phyloP scores from a whole-genome alignment of 2,329 filamentous ascomycete genomes.

The Ophiostoma tasmaniense region DNA sequence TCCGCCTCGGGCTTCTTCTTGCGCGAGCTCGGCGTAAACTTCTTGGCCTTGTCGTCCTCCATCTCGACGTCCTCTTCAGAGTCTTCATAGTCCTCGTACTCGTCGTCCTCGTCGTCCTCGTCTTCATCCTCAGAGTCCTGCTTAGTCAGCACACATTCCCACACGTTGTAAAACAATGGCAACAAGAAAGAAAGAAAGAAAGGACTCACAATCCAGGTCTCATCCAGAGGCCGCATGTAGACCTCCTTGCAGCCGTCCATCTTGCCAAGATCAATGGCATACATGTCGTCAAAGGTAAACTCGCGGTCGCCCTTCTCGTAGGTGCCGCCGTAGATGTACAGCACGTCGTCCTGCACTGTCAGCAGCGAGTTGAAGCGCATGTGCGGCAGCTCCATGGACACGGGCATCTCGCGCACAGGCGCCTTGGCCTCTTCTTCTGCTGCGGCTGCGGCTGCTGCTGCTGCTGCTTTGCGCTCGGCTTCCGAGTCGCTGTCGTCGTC shows the following conservation, averaged over 20 bases:
- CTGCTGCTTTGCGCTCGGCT: conserved; percentile 37
- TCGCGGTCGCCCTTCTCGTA: conserved; percentile 93
- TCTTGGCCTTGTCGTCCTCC: conserved; percentile 39
- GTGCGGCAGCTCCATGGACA: conserved; percentile 79
- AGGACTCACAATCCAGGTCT: conserved; percentile 66
- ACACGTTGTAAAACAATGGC: too few species aligned
- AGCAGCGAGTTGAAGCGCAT: conserved; percentile 84
- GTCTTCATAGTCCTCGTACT: conserved; percentile 49
- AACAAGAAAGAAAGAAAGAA: conserved; percentile 22
- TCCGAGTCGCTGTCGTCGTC: conserved; percentile 54
- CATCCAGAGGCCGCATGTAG: conserved; percentile 66
- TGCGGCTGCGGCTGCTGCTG: background rate
- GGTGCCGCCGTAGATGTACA: conserved; percentile 93
- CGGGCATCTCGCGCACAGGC: conserved; percentile 52
- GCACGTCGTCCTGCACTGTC: conserved; percentile 80
- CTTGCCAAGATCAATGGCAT: conserved; percentile 87
- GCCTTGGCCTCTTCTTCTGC: conserved; percentile 44
- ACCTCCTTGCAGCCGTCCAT: conserved; percentile 89
- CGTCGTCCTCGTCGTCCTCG: conserved; percentile 50
- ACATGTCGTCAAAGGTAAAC: conserved; percentile 92
- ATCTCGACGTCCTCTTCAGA: conserved; percentile 45
- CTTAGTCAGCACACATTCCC: conserved; percentile 35
- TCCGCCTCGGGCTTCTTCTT: conserved; percentile 39
- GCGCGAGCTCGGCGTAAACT: conserved; percentile 45
- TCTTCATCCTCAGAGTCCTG: conserved; percentile 53